A percentile compares a stretch with the other conserved stretches of the same genome.
phyloP scores from a whole-genome alignment of 2,329 filamentous ascomycete genomes.

The Ophiocordyceps camponoti-rufipedis region DNA sequence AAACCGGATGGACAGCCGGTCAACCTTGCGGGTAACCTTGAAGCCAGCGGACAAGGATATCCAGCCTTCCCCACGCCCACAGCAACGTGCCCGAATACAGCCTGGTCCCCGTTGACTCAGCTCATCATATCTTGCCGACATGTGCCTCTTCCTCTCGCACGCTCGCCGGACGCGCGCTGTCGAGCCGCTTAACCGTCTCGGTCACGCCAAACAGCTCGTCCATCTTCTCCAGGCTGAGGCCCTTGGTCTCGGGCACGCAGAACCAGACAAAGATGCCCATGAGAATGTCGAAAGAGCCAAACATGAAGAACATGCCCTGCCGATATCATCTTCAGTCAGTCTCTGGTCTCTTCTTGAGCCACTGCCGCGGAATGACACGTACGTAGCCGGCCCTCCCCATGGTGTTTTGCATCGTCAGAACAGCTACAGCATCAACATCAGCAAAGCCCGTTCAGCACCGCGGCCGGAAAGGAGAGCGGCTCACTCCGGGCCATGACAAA shows the following conservation, averaged over 20 bases:
- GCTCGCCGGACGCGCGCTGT: constrained; percentile 9
- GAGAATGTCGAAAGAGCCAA: constrained; percentile 43
- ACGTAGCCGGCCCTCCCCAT: constrained; percentile 23
- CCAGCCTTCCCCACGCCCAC: background rate
- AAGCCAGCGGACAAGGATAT: background rate
- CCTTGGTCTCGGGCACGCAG: constrained; percentile 55
- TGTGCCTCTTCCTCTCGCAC: constrained; percentile 8
- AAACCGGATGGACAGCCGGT: background rate
- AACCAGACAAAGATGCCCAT: constrained; percentile 51
- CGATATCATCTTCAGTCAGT: background rate
- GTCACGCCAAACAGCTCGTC: constrained; percentile 47
- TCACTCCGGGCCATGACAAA: constrained; percentile 46
- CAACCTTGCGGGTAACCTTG: background rate
- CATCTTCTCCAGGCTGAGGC: constrained; percentile 43
- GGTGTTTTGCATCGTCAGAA: constrained; percentile 47
- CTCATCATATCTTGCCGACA: constrained; percentile 4
- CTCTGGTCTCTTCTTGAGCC: background rate
- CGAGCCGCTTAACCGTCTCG: constrained; percentile 16
- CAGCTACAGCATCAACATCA: constrained; percentile 16
- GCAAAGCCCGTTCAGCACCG: background rate
- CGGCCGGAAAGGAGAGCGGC: constrained; percentile 1
- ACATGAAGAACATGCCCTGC: constrained; percentile 49
- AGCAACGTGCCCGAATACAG: background rate
- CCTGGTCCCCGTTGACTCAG: background rate
- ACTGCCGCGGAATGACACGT: constrained; percentile 5